phyloP scores from a whole-genome alignment of 345 rosid species.

The Iberis pinnata region DNA sequence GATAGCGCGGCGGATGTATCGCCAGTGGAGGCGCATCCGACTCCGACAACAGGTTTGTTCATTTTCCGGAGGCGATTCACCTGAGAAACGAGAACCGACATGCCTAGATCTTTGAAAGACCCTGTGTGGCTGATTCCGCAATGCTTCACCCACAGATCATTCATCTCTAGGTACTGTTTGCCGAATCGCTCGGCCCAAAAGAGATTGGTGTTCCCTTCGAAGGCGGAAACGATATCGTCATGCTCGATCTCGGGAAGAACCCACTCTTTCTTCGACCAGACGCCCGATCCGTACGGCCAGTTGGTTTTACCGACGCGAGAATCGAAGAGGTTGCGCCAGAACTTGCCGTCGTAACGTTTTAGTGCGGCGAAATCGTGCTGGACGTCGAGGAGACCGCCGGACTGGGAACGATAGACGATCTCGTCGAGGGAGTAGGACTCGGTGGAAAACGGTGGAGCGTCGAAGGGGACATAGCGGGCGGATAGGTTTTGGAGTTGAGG shows the following conservation, averaged over 20 bases:
- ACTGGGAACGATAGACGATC: conserved; percentile 74
- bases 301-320: conserved; percentile 78
- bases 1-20: conserved; percentile 87
- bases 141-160: conserved; percentile 87
- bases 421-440: conserved; percentile 83
- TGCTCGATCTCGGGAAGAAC: conserved; percentile 74
- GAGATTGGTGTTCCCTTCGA: conserved; percentile 85
- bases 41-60: conserved; percentile 70
- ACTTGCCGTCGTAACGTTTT: conserved; percentile 54
- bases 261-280: conserved; percentile 94
- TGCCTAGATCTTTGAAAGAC: conserved; percentile 83
- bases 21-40: conserved; percentile 91
- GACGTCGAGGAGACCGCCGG: conserved; percentile 76
- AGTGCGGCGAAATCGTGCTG: conserved; percentile 74
- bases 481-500: conserved; percentile 37
- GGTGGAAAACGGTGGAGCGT: conserved; percentile 39
- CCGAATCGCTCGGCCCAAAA: conserved; percentile 94
- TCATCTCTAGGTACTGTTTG: conserved; percentile 61
- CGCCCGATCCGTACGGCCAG: conserved; percentile 88
- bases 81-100: conserved; percentile 90
- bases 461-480: conserved; percentile 72
- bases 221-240: conserved; percentile 84
- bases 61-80: conserved; percentile 70
- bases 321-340: conserved; percentile 73
- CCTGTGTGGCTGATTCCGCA: conserved; percentile 93